Evolutionary conservation across 805 yeast genomes (phyloP), one percentile per base, ranked within the genome.

Genomic region (Barnettozyma californica): DNA sequence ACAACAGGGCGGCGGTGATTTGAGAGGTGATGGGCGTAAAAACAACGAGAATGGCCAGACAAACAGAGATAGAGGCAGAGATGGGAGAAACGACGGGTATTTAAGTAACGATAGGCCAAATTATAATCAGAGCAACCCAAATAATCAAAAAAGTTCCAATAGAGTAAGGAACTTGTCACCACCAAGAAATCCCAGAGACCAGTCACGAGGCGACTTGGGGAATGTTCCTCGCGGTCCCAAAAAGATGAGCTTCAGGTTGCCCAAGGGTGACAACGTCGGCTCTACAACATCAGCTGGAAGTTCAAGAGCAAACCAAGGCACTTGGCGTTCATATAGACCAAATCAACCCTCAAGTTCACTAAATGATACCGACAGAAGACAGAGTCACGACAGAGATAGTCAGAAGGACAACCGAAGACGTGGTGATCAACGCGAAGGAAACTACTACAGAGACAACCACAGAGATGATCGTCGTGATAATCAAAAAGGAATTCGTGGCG

Each of bases 211-310:
- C 21, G 56, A 45, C 11, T 27, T 47, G 38, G 38, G 41, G 11
- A 43, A 44, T 23, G 37, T 52, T 13, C 56, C 57, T 33, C 47
- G 50, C 16, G 58, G 55, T 18, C 57, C 58, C 18, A 55, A 52
- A 31, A 51, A 44, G 29, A 49, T 53, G 54, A 51, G 57, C 10
- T 55, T 55, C 43, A 55, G 47, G 41, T 25, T 55, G 23, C 58
- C 58, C n/a, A 53, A 53, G 29, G 35, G 16, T 27, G 45, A 37
- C 16, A 29, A 29, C 9, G 9, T 25, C 26, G 26, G 18, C 18
- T 6, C 37, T 27, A 18, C 37, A 29, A 9, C 31, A 2, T 16
- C 37, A 10, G 34, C 44, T 1, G 44, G 43, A n/a, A 31, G 45
- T 5, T 36, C 42, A 23, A 44, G 43, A 44, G 48, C 45, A 9